A percentile compares a stretch with the other conserved stretches of the same genome.
Conservation (phyloP, 2,329 filamentous ascomycete species). For the Chaetomiaceae sp. region DNA sequence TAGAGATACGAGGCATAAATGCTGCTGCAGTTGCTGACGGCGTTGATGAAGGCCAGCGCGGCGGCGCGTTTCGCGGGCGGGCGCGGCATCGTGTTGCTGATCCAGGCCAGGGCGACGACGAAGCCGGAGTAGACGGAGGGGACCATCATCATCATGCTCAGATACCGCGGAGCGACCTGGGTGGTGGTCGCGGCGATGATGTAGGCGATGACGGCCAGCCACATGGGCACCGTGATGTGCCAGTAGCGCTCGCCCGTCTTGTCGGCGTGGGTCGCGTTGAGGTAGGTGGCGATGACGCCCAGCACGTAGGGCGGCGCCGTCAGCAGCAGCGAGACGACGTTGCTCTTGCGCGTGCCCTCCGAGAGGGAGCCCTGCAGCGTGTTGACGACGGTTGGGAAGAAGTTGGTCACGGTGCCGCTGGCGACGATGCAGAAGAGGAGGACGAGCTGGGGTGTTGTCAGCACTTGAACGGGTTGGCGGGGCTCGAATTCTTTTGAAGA, state of each 20-base stretch:
- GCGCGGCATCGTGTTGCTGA: slow-evolving; percentile 68
- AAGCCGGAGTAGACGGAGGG: slow-evolving; percentile 61
- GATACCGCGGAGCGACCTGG: slow-evolving; percentile 57
- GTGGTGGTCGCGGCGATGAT: slow-evolving; percentile 64
- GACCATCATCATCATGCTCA: slow-evolving; percentile 70
- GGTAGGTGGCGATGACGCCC: slow-evolving; percentile 55
- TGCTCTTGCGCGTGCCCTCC: slow-evolving; percentile 43
- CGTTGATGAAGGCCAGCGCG: slow-evolving; percentile 72
- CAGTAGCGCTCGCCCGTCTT: slow-evolving; percentile 66
- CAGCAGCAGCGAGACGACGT: slow-evolving; percentile 57
- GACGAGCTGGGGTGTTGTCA: slow-evolving; percentile 34
- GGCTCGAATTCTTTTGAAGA: neutral
- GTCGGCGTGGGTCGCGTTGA: slow-evolving; percentile 68
- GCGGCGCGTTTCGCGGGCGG: slow-evolving; percentile 69
- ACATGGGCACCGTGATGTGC: slow-evolving; percentile 61
- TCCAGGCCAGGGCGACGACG: slow-evolving; percentile 68
- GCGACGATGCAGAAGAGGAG: slow-evolving; percentile 55
- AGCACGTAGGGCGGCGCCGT: slow-evolving; percentile 64
- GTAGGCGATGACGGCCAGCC: slow-evolving; percentile 58
- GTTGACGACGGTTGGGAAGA: slow-evolving; percentile 66
- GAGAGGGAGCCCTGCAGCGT: slow-evolving; percentile 41
- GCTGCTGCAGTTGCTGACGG: slow-evolving; percentile 61
- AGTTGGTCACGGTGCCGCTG: slow-evolving; percentile 58
- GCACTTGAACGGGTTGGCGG: neutral
- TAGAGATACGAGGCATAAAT: slow-evolving; percentile 72